Base-by-base conservation (phyloP, 495 filamentous ascomycete species). In the Annulohypoxylon maeteangense region DNA sequence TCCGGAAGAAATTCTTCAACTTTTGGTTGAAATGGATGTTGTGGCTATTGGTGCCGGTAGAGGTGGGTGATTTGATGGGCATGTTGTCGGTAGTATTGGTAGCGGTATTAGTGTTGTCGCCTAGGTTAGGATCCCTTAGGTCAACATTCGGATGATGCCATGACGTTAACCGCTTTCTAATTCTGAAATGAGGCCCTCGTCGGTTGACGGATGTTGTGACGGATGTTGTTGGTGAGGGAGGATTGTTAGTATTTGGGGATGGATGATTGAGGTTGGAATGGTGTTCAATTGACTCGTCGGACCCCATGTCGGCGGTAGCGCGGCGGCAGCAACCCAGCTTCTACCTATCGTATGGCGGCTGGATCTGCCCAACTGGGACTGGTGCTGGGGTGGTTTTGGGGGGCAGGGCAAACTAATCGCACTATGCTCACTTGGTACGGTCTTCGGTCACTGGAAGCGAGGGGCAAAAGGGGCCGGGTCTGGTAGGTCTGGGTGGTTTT, bases 1-100 rank as follows among this genome's bases (percentile, higher is more conserved):
- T 97, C 75, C 95, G 93, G 85, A 99, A 99, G 85, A 98, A 98
- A 78, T 95, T 97, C 87, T 91, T 96, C 79, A 99, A 88, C 79
- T 91, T 94, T 77, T 94, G 91, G 34, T 91, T 93, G 74, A 97
- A 89, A 74, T 95, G 92, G 79, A 76, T 79, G 58, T 81, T 81
- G 63, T 95, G 92, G 80, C 78, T 78, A 60, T 81, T 81, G 61
- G 70, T 74, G 73, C 63, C 70, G 11, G 61, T 40, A 14, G 61
- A 57, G 57, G 74, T 44, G 54, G 75, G 71, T 40, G 74, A 69
- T 66, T 78, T 78, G 70, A 76, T 45, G 16, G 75, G 75, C 75
- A 78, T 78, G 59, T 67, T 78, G 48, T 67, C 68, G 51, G 59
- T 65, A 5, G 14, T 34, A 51, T 67, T 65, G 23, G 60, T 62